These are phyloP conservation scores for Yamadazyma friedrichii DNA, from an alignment of 1,139 yeast genomes.

Conservation along the genomic window DNA sequence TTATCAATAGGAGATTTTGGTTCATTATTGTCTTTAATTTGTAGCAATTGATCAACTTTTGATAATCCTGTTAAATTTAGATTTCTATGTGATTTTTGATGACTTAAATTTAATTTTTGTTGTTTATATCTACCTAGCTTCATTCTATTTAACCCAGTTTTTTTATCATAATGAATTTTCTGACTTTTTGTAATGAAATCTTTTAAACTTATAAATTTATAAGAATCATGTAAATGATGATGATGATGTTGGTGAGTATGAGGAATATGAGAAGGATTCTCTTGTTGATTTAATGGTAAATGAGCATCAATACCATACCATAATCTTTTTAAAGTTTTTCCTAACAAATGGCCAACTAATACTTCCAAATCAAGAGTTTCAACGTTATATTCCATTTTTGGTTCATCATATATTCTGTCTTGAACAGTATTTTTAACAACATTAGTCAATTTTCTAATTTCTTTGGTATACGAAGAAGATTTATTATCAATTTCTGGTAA, in stretches of 20 bases:
- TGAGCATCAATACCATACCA: slow-evolving; percentile 28
- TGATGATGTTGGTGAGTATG: slow-evolving; percentile 2
- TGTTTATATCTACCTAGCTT: slow-evolving; percentile 27
- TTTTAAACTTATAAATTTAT: slow-evolving; percentile 35
- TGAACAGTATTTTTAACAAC: slow-evolving; percentile 75
- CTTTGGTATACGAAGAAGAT: slow-evolving; percentile 38
- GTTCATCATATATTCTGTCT: slow-evolving; percentile 45
- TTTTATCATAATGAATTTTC: slow-evolving; percentile 24
- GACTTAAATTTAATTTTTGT: slow-evolving; percentile 6
- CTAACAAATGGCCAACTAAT: slow-evolving; percentile 33
- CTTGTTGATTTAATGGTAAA: neutral
- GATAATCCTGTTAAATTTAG: slow-evolving; percentile 9
- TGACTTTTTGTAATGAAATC: slow-evolving; percentile 33
- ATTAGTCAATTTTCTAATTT: slow-evolving; percentile 62
- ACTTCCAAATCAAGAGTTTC: slow-evolving; percentile 44
- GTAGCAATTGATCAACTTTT: slow-evolving; percentile 9
- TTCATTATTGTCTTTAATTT: slow-evolving; percentile 4
- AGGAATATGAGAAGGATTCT: slow-evolving; percentile 2
- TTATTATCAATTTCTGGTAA: slow-evolving; percentile 17
- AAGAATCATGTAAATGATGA: slow-evolving; percentile 17
- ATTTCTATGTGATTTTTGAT: slow-evolving; percentile 4
- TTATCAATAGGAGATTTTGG: neutral
- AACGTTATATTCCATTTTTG: slow-evolving; percentile 28
- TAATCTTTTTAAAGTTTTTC: slow-evolving; percentile 34
- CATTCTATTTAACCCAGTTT: slow-evolving; percentile 40